Percentiles rank a stretch among this genome's conserved stretches.
phyloP scores from a whole-genome alignment of 371 early-diverging fungal species.

The Sporodiniella umbellata region DNA sequence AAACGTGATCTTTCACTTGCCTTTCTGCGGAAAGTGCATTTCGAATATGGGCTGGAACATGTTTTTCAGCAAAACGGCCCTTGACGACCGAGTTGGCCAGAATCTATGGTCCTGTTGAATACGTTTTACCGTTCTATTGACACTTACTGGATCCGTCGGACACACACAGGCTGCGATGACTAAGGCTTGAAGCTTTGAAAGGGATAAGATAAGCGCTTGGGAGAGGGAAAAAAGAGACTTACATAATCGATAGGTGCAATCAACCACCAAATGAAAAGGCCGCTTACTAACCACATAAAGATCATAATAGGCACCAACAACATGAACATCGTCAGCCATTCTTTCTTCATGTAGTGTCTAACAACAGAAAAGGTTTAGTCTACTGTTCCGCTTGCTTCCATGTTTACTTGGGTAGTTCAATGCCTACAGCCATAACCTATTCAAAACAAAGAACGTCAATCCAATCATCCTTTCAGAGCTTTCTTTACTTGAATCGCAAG shows the following conservation, averaged over 20 bases:
- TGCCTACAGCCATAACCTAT: slow-evolving; percentile 85
- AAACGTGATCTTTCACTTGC: slow-evolving; percentile 14
- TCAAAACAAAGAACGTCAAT: too few species aligned
- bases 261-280: slow-evolving; percentile 63
- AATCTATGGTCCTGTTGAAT: too few species aligned
- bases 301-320: slow-evolving; percentile 86
- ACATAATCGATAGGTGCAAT: slow-evolving; percentile 66
- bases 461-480: too few species aligned
- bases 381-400: slow-evolving; percentile 4
- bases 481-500: slow-evolving; percentile 74
- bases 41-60: slow-evolving; percentile 87
- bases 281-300: slow-evolving; percentile 83
- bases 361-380: not conserved
- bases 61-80: slow-evolving; percentile 94
- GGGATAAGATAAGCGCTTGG: not conserved
- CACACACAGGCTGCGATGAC: slow-evolving; percentile 88
- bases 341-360: slow-evolving; percentile 53
- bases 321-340: slow-evolving; percentile 69
- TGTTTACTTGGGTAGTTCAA: slow-evolving; percentile 71
- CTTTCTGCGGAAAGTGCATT: slow-evolving; percentile 88
- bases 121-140: too few species aligned
- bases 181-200: slow-evolving; percentile 63
- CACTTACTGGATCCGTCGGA: slow-evolving; percentile 91
- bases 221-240: slow-evolving; percentile 17
- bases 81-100: slow-evolving; percentile 94